Evolutionary conservation across 768 basidiomycete species (phyloP), one percentile per base, ranked within the genome.

Genomic region (Russula vinacea): DNA sequence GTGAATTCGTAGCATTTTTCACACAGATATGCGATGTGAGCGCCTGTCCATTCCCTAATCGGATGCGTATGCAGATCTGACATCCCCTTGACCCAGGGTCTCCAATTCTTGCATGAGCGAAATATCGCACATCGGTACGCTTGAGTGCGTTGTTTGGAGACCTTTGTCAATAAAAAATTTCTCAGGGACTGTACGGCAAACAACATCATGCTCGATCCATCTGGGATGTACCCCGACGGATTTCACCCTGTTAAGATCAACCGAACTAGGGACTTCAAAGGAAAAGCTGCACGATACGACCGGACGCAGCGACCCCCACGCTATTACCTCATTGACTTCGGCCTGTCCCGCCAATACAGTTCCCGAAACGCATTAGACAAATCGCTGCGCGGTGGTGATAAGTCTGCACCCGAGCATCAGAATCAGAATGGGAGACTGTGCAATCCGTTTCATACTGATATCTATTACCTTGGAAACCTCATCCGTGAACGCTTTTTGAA

Each of bases 361-460:
- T 72, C 76, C 0, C 53, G 69, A 0, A 67, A 75, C 6, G 62
- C 77, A 0, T 64, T 62, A 0, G 75, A 73, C 37, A 39, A 7
- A 3, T 40, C 55, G 7, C 3, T 56, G 16, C 55, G 55, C 42
- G 55, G 55, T 29, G 55, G 55, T 6, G 81, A 84, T 69, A 74
- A 74, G 53, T 70, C 77, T 0, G 73, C 74, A 0, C 76, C 76
- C 3, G 76, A 77, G 63, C 74, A 72, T 53, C 65, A 67, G 2
- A 50, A 72, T 53, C 65, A 67, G 3, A 50, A 40, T 6, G 5
- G 24, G 47, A 24, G 49, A 39, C 65, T 65, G 6, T 68, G 60
- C 52, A 69, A 77, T 54, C 75, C 76, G 6, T 76, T 76, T 60
- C 55, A 29, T 19, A 56, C 55, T 0, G 55, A 56, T 17, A 56